Base-by-base conservation (phyloP, 148 eudicot species). In the Nepenthes mirabilis region DNA sequence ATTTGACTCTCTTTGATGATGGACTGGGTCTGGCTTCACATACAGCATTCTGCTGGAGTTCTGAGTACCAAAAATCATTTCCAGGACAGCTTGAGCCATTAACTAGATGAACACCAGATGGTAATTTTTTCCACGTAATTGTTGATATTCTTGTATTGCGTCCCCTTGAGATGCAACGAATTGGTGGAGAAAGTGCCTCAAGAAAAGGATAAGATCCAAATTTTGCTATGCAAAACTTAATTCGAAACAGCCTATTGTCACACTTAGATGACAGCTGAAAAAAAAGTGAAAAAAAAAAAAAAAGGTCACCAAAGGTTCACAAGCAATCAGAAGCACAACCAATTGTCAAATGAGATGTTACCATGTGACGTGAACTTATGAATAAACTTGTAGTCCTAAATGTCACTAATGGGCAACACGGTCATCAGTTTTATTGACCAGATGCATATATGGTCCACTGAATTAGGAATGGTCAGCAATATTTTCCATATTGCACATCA, bases 261-360 rank as follows among this genome's bases (percentile, higher is more conserved):
- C 94, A 85, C 72, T 85, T 82, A 13, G 86, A 83, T 55, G 97
- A 83, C 61, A 85, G 80, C 96, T 91, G 88, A 55, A 76, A 77
- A 47, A 53, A 35, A 33, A 40, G 11, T 49, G 1, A 49, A 10
- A 49, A 49, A n/a, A 12, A 12, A 49, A 49, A 11, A 12, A 49
- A 23, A 49, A 0, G 13, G 12, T 10, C 11, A 49, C 52, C 11
- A 8, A 40, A 40, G 45, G 45, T 40, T 40, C 45, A 40, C 8
- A 3, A 3, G 8, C 8, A 8, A 40, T 3, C 11, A 49, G 2
- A 10, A 49, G 52, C 14, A 49, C 2, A 12, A 49, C 10, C 52
- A 49, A 49, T 5, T 49, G 3, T 2, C 12, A n/a, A 6, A 49
- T 49, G 14, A 5, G 6, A 49, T 49, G 48, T 11, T 11, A 45